Evolutionary conservation across 169 alveolate genomes (phyloP).

Genomic region (Plasmodium vinckei): DNA sequence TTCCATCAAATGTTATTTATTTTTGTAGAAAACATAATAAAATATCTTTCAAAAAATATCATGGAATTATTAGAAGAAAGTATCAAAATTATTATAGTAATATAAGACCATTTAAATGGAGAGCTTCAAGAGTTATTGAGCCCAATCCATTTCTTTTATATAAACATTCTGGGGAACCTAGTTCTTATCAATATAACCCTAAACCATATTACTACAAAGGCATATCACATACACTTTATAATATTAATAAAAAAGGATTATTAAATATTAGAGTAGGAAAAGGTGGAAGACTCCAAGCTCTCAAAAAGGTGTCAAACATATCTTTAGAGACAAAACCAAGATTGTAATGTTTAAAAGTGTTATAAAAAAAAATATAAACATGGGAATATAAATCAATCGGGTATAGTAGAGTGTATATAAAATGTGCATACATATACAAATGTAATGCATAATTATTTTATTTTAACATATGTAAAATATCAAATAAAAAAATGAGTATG

Average conservation of each 20-base stretch:
- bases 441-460: no score
- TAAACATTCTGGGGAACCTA: conserved; percentile 56
- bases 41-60: conserved; percentile 76
- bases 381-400: neutral
- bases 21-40: conserved; percentile 65
- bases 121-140: conserved; percentile 76
- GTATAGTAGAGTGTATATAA: neutral
- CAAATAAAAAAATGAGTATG: no score
- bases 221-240: conserved; percentile 64
- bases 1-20: conserved; percentile 67
- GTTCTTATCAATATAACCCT: conserved; percentile 47
- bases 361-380: neutral
- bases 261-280: conserved; percentile 48
- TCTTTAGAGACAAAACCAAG: conserved; percentile 73
- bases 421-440: no score
- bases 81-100: conserved; percentile 72
- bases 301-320: conserved; percentile 45
- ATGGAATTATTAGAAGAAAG: conserved; percentile 76
- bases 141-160: conserved; percentile 76
- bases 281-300: conserved; percentile 57
- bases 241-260: conserved; percentile 55
- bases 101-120: conserved; percentile 77
- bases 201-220: conserved; percentile 73
- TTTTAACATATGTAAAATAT: no score
- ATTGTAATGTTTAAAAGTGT: conserved; percentile 3